Conservation (phyloP, 2,329 filamentous ascomycete genomes). For the Tolypocladium cylindrosporum region DNA sequence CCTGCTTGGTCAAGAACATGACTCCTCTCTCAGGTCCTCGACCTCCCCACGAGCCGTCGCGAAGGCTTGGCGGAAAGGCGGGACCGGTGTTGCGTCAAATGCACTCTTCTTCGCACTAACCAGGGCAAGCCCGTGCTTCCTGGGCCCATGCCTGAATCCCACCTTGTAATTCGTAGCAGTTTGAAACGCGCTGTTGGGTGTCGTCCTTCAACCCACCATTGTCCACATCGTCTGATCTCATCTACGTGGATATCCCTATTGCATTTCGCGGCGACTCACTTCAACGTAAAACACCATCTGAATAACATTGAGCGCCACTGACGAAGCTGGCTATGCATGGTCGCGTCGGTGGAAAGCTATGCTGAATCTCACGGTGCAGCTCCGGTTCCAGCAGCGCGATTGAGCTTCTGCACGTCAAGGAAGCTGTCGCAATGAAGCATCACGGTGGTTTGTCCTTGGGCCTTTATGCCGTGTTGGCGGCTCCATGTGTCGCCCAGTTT, state of each 20-base stretch:
- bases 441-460: constrained; percentile 5
- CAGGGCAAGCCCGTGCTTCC: neutral
- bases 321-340: neutral
- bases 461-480: constrained; percentile 8
- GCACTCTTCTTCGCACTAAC: neutral
- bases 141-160: neutral
- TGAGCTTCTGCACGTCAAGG: neutral
- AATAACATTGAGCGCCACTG: neutral
- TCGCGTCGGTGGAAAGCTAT: neutral
- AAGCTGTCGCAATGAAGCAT: constrained; percentile 10
- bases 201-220: neutral
- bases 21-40: neutral
- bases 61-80: neutral
- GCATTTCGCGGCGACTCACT: neutral
- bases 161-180: neutral
- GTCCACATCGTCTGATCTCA: neutral
- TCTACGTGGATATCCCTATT: neutral
- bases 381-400: neutral
- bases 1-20: neutral
- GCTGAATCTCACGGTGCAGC: neutral
- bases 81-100: neutral
- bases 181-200: neutral
- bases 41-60: neutral
- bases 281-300: neutral
- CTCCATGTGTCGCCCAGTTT: constrained; percentile 25